Evolutionary conservation across 2,329 filamentous ascomycete genomes (phyloP), one percentile per base, ranked within the genome.

Genomic region (Arthrobotrys iridis): DNA sequence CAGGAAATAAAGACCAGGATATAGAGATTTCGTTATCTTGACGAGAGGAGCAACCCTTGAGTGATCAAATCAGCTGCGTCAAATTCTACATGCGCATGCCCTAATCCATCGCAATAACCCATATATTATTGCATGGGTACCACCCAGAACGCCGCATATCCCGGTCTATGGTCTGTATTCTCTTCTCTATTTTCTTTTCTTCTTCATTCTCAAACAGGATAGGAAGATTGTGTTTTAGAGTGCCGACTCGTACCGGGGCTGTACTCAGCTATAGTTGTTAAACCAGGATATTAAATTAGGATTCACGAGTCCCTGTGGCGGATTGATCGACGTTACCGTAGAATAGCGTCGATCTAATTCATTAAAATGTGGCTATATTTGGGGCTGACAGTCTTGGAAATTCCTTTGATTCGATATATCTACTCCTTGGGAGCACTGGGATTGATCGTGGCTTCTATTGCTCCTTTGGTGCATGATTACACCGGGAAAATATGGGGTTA

Each of bases 401-500:
- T 37, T 48, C 35, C 50, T 58, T 2, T 66, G 26, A 43, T 24
- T 20, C 11, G 18, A 33, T 7, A 22, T 35, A 37, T 18, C 26
- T 13, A 40, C 26, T 30, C 20, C 15, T 58, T 50, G n/a, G 63
- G 37, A 46, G 24, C 26, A 58, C 63, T 40, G 24, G 63, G 10
- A 24, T n/a, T n/a, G n/a, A n/a, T 46, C 11, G 11, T n/a, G 57
- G 6, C 37, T 58, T 66, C 63, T 37, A 43, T 20, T 63, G 50
- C 30, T 30, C 58, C 43, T 65, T 15, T 15, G 43, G 45, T 10
- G n/a, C 15, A 41, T 4, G 33, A 66, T 55, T 15, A 24, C 33
- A 62, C 15, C 40, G 20, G 58, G 26, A 15, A n/a, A 18, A 33
- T 45, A 48, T 18, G 15, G 30, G 37, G 45, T 65, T 52, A 52